Base-by-base conservation (phyloP, 805 yeast genomes). In the Candida oleophila region DNA sequence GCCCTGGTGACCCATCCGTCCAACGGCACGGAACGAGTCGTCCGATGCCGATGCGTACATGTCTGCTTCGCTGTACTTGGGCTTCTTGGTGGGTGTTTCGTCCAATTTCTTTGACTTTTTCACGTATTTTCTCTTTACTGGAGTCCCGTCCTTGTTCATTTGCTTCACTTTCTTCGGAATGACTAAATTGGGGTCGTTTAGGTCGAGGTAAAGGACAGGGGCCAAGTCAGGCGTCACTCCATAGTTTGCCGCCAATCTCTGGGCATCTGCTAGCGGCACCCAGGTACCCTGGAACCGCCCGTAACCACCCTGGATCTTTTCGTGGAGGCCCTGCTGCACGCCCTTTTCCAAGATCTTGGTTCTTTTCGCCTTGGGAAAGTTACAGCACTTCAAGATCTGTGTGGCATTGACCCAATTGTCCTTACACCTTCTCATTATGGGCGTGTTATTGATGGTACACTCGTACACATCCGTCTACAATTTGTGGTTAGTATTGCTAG, bases 371-470 rank as follows among this genome's bases (percentile, higher is more conserved):
- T 91, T 91, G 50, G 97, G 96, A 64, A 90, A 90, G 61, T 87
- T 85, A 41, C 97, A 96, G 38, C 92, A 91, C 64, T 92, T 92
- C 51, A 92, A 73, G 41, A 92, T 89, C 63, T 92, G 98, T 21
- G 98, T 92, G 11, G 98, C 98, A 66, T 92, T 92, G 49, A 94
- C 89, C 98, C 98, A 94, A 55, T 91, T 87, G 63, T 94, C 99
- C 42, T 78, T 75, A 50, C 88, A 83, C 48, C 98, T 76, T 56
- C 98, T 80, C 98, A 94, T 94, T 14, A 87, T 82, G 22, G 91
- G 87, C 16, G 85, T 82, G 32, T 83, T 81, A 42, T 82, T 78
- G 54, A 78, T 79, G 21, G 79, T 67, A 56, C 83, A 75, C 70
- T 92, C 87, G 69, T 87, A 95, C 50, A 91, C 92, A 61, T 72